Base-by-base conservation (phyloP, 495 filamentous ascomycete genomes). In the Aspergillus indologenus region DNA sequence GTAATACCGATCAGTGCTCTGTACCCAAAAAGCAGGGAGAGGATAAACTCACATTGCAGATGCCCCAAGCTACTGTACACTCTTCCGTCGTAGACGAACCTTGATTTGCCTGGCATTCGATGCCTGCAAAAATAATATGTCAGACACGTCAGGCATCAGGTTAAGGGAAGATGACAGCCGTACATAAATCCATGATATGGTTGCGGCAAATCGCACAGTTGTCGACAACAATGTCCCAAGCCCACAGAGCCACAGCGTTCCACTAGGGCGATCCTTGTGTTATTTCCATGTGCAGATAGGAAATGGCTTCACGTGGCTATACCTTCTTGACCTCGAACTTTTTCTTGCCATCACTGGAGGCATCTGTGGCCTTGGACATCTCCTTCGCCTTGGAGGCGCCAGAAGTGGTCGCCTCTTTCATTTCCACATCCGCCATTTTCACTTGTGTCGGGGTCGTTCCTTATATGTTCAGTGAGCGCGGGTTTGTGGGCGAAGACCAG, bases 121-220 rank as follows among this genome's bases (percentile, higher is more conserved):
- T 99, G 71, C 92, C 90, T 95, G 6, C 4, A 15, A 45, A 61
- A 21, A 2, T n/a, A 50, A 54, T 49, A 63, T 24, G 46, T 64
- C 60, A 59, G 54, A 17, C 46, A 20, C 19, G 20, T 11, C 7
- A 42, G 3, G 20, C 24, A 43, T 40, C 1, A 42, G 9, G 20
- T 24, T 18, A 15, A 31, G 26, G 43, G 24, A 50, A 19, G 73
- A 83, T 57, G 53, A 21, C 72, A 29, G 26, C 26, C 85, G 60
- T 81, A 92, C 92, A 99, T 24, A 99, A 80, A 72, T 99, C 94
- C 94, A 99, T 99, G 72, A 99, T 99, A 70, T 99, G 94, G 68
- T 99, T 99, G 65, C 94, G 85, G 78, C 94, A 99, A 68, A 99
- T 99, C 59, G 94, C 94, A 72, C 94, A 99, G 81, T 99, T 99